Evolutionary conservation across 495 filamentous ascomycete genomes (phyloP).

Genomic region (Pyrenula aspistea): DNA sequence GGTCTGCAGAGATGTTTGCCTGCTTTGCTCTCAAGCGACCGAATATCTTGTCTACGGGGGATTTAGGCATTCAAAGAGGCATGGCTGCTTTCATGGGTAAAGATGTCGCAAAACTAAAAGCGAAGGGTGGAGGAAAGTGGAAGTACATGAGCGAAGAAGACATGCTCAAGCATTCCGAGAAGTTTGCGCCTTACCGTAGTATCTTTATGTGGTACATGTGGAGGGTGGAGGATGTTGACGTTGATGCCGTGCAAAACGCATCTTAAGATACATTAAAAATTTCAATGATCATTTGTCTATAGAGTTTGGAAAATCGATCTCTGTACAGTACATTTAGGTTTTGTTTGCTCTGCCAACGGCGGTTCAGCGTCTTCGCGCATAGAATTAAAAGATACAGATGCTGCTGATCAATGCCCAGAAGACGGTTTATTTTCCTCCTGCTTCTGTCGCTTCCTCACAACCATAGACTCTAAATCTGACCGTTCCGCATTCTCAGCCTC

Average conservation of each 20-base stretch:
- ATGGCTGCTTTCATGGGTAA: slow-evolving; percentile 80
- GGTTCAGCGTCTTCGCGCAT: slow-evolving; percentile 9
- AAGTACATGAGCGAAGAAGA: slow-evolving; percentile 94
- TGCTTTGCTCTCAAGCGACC: slow-evolving; percentile 82
- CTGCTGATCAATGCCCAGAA: slow-evolving; percentile 8
- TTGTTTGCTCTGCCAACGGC: background rate
- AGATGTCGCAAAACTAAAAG: slow-evolving; percentile 75
- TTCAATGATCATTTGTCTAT: background rate
- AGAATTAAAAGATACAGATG: slow-evolving; percentile 13
- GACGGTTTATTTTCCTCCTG: background rate
- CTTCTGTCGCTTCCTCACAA: slow-evolving; percentile 39
- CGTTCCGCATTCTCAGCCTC: slow-evolving; percentile 73
- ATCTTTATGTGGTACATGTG: slow-evolving; percentile 92
- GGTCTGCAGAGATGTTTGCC: slow-evolving; percentile 97
- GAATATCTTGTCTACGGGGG: slow-evolving; percentile 87
- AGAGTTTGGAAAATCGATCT: background rate
- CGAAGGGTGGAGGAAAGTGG: slow-evolving; percentile 75
- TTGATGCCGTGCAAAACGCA: slow-evolving; percentile 46
- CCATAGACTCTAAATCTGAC: slow-evolving; percentile 69
- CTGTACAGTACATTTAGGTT: background rate
- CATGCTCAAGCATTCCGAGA: slow-evolving; percentile 71
- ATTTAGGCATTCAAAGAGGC: slow-evolving; percentile 86
- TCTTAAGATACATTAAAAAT: too few species aligned
- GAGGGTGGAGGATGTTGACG: slow-evolving; percentile 65
- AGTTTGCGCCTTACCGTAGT: slow-evolving; percentile 72